phyloP scores from a whole-genome alignment of 352 stramenopile genomes.

The Globisporangium paddicum region DNA sequence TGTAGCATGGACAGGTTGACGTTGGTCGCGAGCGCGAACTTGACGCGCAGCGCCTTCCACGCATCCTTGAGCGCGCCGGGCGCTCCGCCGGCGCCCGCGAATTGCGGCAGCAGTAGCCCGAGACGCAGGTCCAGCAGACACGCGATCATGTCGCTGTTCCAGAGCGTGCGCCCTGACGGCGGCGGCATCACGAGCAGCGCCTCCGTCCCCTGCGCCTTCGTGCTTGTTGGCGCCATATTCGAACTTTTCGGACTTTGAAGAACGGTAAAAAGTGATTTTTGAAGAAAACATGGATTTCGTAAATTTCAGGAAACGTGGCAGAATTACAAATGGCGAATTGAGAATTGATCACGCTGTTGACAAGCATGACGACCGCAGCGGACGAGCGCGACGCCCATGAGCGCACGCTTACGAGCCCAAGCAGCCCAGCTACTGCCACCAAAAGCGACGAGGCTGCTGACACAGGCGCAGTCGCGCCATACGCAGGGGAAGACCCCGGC shows the following conservation, averaged over 20 bases:
- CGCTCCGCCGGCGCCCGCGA: constrained; percentile 2
- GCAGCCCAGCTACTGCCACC: background rate
- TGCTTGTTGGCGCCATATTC: background rate
- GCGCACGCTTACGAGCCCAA: background rate
- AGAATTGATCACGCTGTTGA: background rate
- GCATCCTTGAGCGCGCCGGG: constrained; percentile 9
- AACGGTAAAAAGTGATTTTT: too few relatives aligned
- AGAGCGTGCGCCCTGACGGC: background rate
- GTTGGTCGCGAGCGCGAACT: constrained; percentile 8
- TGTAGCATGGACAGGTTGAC: constrained; percentile 4
- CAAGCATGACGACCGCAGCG: background rate
- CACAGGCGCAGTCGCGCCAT: background rate
- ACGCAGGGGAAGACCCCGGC: background rate
- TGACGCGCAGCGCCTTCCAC: constrained; percentile 9
- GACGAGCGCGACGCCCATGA: background rate
- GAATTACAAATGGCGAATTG: background rate
- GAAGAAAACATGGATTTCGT: too few relatives aligned
- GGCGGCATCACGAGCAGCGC: background rate
- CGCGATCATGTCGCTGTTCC: constrained; percentile 6
- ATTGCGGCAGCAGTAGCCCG: constrained; percentile 2
- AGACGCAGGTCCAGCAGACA: constrained; percentile 11
- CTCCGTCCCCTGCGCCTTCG: too few relatives aligned
- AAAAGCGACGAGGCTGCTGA: background rate
- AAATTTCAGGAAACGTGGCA: too few relatives aligned
- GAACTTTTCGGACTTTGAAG: too few relatives aligned